Conservation (phyloP, 2,329 filamentous ascomycete genomes). For the Aspergillus sojae region DNA sequence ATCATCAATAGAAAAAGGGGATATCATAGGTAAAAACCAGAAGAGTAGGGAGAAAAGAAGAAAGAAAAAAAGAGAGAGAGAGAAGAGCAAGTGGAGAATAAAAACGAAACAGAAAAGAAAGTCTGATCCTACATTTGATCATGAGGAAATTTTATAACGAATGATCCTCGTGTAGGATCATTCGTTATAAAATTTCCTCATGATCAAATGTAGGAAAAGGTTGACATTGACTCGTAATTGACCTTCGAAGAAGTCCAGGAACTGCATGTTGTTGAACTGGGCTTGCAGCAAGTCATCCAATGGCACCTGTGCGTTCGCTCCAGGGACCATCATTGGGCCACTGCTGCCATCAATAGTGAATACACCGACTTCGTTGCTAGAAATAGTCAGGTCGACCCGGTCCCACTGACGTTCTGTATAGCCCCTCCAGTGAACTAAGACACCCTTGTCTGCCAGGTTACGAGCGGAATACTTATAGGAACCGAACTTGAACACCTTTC, state of each 20-base stretch:
- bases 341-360: slow-evolving; percentile 90
- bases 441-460: slow-evolving; percentile 87
- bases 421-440: slow-evolving; percentile 87
- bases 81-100: slow-evolving; percentile 12
- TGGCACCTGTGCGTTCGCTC: slow-evolving; percentile 82
- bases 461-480: slow-evolving; percentile 96
- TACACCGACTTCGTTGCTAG: slow-evolving; percentile 88
- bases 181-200: slow-evolving; percentile 92
- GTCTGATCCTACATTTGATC: slow-evolving; percentile 7
- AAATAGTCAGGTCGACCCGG: slow-evolving; percentile 91
- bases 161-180: slow-evolving; percentile 22
- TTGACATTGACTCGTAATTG: slow-evolving; percentile 93
- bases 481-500: slow-evolving; percentile 94
- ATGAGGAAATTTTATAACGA: too few relatives aligned
- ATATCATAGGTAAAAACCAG: slow-evolving; percentile 10
- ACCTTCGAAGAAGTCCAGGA: slow-evolving; percentile 91
- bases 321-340: slow-evolving; percentile 93
- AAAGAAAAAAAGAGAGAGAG: slow-evolving; percentile 12
- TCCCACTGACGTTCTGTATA: slow-evolving; percentile 83
- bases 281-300: slow-evolving; percentile 94
- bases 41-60: slow-evolving; percentile 15
- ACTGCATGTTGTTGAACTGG: slow-evolving; percentile 95
- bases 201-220: slow-evolving; percentile 90
- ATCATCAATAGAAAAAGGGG: slow-evolving; percentile 13
- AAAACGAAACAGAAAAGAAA: slow-evolving; percentile 9